Conservation (phyloP, 2,329 filamentous ascomycete species). For the Pseudogymnoascus sp. region DNA sequence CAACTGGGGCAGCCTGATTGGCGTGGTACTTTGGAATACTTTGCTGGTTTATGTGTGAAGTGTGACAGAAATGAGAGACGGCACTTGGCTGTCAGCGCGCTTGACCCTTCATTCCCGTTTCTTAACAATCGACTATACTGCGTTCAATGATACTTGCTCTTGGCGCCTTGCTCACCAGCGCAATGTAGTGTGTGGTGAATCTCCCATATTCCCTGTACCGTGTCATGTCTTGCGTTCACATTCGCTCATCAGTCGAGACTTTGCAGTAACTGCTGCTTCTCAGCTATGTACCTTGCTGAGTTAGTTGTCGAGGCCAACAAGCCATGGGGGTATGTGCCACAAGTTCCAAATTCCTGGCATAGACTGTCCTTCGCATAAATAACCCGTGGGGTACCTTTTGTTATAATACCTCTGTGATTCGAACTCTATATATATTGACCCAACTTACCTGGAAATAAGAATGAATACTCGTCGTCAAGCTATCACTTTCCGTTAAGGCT, state of each 20-base stretch:
- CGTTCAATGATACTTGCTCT: neutral
- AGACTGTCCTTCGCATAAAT: neutral
- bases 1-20: neutral
- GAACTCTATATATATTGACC: neutral
- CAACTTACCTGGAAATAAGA: neutral
- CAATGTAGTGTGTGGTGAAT: neutral
- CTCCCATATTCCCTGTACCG: neutral
- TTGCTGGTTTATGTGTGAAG: neutral
- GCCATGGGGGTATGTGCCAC: neutral
- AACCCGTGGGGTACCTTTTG: neutral
- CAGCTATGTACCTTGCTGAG: neutral
- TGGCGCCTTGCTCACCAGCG: neutral
- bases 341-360: neutral
- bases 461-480: too few relatives aligned
- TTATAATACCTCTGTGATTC: neutral
- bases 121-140: neutral
- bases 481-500: neutral
- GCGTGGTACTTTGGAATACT: neutral
- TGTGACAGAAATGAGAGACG: conserved; percentile 3
- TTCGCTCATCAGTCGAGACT: neutral
- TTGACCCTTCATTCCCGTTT: neutral
- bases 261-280: neutral
- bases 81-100: neutral
- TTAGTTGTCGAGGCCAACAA: neutral
- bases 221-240: neutral